Conservation (phyloP, 1,284 basidiomycete genomes). For the Omphalotus olearius region DNA sequence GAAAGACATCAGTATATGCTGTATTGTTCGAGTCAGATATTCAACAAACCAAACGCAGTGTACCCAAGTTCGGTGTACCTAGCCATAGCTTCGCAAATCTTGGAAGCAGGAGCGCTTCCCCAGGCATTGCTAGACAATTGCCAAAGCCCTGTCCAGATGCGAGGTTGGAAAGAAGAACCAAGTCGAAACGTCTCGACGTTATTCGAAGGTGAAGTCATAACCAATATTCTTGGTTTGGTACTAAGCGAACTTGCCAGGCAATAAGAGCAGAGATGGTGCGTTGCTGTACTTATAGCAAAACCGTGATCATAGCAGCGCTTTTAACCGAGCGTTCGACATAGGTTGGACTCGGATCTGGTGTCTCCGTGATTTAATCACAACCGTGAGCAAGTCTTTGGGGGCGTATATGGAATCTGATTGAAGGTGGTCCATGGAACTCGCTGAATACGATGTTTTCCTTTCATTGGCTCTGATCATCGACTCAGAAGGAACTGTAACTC, state of each 20-base stretch:
- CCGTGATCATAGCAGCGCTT: no score
- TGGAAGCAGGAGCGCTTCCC: slow-evolving; percentile 66
- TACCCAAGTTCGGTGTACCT: slow-evolving; percentile 62
- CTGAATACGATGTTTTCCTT: no score
- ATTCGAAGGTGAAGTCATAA: background rate
- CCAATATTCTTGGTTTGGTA: background rate
- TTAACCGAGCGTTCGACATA: no score
- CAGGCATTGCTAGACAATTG: slow-evolving; percentile 80
- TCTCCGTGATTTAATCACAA: no score
- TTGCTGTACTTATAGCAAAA: no score
- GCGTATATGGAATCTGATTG: no score
- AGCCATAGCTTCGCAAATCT: slow-evolving; percentile 65
- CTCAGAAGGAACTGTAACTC: no score
- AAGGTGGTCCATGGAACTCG: no score
- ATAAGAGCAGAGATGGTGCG: background rate
- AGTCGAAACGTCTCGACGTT: slow-evolving; percentile 51
- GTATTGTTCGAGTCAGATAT: slow-evolving; percentile 4
- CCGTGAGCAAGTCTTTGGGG: no score
- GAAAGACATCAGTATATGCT: slow-evolving; percentile 8
- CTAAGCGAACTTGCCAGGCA: background rate
- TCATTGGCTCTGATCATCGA: no score
- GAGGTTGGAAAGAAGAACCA: slow-evolving; percentile 56
- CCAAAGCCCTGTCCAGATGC: slow-evolving; percentile 77
- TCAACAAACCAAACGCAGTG: slow-evolving; percentile 62
- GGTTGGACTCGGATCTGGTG: no score